phyloP scores from a whole-genome alignment of 1,139 yeast genomes.

The Pichia sp. region DNA sequence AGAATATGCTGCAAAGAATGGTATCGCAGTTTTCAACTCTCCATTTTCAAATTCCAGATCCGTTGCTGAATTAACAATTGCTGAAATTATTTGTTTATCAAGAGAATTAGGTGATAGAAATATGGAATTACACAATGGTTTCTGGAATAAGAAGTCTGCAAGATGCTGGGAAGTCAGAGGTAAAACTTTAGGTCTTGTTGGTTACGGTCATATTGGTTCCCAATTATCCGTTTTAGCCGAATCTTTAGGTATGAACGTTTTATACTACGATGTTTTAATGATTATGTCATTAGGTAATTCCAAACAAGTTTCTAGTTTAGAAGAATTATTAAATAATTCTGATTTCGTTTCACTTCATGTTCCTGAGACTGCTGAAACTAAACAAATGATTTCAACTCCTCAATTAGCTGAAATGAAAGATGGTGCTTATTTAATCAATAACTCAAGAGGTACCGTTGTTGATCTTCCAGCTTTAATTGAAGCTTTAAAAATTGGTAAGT shows the following conservation, averaged over 20 bases:
- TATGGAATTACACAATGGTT: constrained; percentile 90
- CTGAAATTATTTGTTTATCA: constrained; percentile 87
- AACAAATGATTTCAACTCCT: constrained; percentile 80
- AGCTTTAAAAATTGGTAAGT: constrained; percentile 88
- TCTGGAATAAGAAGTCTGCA: constrained; percentile 94
- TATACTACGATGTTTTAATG: constrained; percentile 86
- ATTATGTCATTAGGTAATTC: constrained; percentile 98
- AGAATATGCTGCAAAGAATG: constrained; percentile 83
- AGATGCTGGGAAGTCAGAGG: constrained; percentile 99
- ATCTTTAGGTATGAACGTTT: constrained; percentile 95
- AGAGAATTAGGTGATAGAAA: constrained; percentile 98
- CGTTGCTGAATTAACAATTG: constrained; percentile 96
- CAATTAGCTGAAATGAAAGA: constrained; percentile 96
- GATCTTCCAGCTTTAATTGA: constrained; percentile 90
- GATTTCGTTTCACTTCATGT: constrained; percentile 93
- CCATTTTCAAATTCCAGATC: constrained; percentile 98
- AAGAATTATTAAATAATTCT: constrained; percentile 71
- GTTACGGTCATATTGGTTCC: constrained; percentile 98
- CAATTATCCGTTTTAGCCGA: constrained; percentile 96
- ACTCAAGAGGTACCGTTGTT: constrained; percentile 96
- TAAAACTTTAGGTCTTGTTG: constrained; percentile 92
- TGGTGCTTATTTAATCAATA: constrained; percentile 90
- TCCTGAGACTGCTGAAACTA: constrained; percentile 91
- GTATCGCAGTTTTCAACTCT: constrained; percentile 96
- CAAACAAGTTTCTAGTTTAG: constrained; percentile 79